These are phyloP conservation scores for Neopestalotiopsis clavispora DNA, from an alignment of 2,329 filamentous ascomycete genomes.

Conservation along the genomic window DNA sequence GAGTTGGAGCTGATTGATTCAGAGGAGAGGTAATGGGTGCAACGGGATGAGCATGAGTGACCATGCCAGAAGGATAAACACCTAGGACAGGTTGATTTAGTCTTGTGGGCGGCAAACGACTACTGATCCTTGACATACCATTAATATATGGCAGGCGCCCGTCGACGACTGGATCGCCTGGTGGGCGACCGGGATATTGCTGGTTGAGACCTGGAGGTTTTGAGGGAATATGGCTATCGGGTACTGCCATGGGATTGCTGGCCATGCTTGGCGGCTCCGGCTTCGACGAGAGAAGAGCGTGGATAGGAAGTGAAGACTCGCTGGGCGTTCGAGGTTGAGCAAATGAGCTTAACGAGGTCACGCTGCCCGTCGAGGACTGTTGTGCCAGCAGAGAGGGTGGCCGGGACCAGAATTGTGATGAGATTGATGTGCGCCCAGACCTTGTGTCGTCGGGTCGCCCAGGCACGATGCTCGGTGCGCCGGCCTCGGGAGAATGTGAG, in stretches of 20 bases:
- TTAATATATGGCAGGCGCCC: neutral
- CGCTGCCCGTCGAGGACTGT: conserved; percentile 49
- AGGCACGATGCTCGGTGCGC: conserved; percentile 25
- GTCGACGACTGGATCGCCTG: conserved; percentile 6
- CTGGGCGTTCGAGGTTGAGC: conserved; percentile 49
- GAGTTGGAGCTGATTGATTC: neutral
- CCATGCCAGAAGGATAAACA: neutral
- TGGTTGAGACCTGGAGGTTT: conserved; percentile 7
- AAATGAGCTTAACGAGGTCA: conserved; percentile 45
- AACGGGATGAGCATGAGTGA: neutral
- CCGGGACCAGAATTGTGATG: conserved; percentile 34
- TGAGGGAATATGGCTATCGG: neutral
- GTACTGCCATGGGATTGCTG: conserved; percentile 19
- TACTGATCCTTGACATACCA: conserved; percentile 7
- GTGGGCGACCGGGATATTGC: conserved; percentile 17
- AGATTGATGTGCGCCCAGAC: conserved; percentile 24
- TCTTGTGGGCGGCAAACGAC: neutral
- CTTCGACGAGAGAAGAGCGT: conserved; percentile 54
- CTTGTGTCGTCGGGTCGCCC: conserved; percentile 22
- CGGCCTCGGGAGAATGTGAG: conserved; percentile 32
- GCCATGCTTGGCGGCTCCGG: conserved; percentile 25
- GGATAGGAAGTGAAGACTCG: conserved; percentile 59
- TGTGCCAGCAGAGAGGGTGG: conserved; percentile 51
- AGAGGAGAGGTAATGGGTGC: neutral
- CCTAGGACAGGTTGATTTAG: conserved; percentile 13